These are phyloP conservation scores for Areca catechu DNA, from an alignment of 176 grass and related monocot genomes.

Conservation along the genomic window DNA sequence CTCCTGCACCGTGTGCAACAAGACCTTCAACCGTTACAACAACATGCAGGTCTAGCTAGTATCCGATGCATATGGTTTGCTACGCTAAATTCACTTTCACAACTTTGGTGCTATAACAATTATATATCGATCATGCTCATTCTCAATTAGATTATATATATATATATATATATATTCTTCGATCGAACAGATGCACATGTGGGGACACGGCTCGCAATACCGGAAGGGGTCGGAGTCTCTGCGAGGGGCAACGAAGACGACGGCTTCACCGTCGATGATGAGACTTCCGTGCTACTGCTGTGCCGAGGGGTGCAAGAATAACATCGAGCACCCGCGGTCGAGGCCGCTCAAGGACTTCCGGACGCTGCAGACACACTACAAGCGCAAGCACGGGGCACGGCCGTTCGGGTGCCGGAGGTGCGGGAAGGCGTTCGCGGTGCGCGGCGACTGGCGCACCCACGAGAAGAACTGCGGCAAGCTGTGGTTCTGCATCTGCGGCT, in stretches of 20 bases:
- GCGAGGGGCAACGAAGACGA: neutral
- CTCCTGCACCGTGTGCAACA: conserved; percentile 21
- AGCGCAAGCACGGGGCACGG: conserved; percentile 16
- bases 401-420: conserved; percentile 13
- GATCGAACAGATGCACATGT: conserved; percentile 14
- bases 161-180: no score
- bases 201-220: conserved; percentile 22
- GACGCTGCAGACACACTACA: conserved; percentile 20
- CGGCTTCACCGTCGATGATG: conserved; percentile 15
- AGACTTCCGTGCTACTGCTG: conserved; percentile 22
- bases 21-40: conserved; percentile 20
- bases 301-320: conserved; percentile 21
- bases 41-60: conserved; percentile 9
- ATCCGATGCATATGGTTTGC: neutral
- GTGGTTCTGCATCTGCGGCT: conserved; percentile 29
- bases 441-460: conserved; percentile 21
- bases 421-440: conserved; percentile 17
- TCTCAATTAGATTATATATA: neutral
- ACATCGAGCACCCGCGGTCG: conserved; percentile 14
- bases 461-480: conserved; percentile 25
- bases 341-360: conserved; percentile 24
- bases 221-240: conserved; percentile 16
- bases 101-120: neutral
- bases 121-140: neutral
- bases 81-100: no score